phyloP scores from a whole-genome alignment of 202 grass and related monocot species.

The Panicum virgatum region DNA sequence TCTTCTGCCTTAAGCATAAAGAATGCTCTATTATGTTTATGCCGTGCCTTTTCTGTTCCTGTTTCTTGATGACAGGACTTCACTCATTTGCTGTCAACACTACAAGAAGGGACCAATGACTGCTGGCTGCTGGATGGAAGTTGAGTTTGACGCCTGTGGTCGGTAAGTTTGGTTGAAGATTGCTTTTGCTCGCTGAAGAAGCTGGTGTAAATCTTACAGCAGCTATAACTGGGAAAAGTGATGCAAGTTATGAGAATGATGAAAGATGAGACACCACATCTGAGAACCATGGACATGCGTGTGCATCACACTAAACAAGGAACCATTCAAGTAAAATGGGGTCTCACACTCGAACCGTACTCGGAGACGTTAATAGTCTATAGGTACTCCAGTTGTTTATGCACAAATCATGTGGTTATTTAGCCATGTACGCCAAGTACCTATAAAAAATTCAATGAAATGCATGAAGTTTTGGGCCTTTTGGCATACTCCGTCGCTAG shows the following conservation, averaged over 20 bases:
- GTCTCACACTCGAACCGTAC: neutral
- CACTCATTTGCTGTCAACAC: constrained; percentile 42
- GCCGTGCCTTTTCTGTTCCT: constrained; percentile 32
- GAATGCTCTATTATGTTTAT: constrained; percentile 53
- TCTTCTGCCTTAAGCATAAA: constrained; percentile 22
- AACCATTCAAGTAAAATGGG: neutral
- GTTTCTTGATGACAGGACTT: constrained; percentile 42
- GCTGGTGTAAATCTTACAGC: neutral
- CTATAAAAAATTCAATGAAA: neutral
- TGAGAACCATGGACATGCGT: constrained; percentile 4
- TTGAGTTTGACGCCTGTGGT: neutral
- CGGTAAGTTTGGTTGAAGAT: constrained; percentile 36
- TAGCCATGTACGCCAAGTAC: neutral
- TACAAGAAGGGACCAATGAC: neutral
- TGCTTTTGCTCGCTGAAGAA: constrained; percentile 30
- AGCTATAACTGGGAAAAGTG: neutral
- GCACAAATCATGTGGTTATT: neutral
- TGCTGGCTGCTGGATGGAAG: constrained; percentile 30
- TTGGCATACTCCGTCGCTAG: neutral
- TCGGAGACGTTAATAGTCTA: neutral
- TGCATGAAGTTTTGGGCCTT: constrained; percentile 19
- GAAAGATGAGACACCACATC: neutral
- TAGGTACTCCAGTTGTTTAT: neutral
- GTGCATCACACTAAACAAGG: neutral
- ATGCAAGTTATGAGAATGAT: neutral